Conservation (phyloP, 2,329 filamentous ascomycete genomes). For the Ophiostoma sp. region DNA sequence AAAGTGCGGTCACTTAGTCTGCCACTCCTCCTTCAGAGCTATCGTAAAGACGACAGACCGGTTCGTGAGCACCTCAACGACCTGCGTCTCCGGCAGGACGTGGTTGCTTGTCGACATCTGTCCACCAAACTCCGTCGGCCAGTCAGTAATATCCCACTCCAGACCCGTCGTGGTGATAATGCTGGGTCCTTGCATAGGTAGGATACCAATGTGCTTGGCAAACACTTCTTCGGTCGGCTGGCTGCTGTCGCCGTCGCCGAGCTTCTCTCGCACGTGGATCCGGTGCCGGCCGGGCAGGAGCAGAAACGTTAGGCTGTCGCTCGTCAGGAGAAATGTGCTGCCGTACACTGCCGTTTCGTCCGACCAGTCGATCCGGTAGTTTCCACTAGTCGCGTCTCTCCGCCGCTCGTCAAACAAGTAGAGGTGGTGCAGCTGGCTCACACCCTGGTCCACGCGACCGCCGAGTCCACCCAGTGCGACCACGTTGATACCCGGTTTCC, state of each 20-base stretch:
- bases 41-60: conserved; percentile 73
- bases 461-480: conserved; percentile 81
- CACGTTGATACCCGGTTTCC: conserved; percentile 53
- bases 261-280: conserved; percentile 62
- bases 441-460: conserved; percentile 87
- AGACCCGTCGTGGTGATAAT: conserved; percentile 77
- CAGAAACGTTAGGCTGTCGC: conserved; percentile 78
- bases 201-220: conserved; percentile 78
- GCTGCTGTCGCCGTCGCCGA: not conserved
- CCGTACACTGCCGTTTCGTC: conserved; percentile 41
- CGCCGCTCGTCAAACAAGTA: conserved; percentile 57
- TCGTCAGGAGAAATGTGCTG: conserved; percentile 75
- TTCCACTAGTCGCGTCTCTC: conserved; percentile 4
- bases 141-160: conserved; percentile 86
- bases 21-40: conserved; percentile 54
- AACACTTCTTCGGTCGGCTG: conserved; percentile 52
- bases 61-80: conserved; percentile 63
- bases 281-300: conserved; percentile 67
- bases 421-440: conserved; percentile 86
- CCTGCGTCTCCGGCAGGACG: conserved; percentile 57
- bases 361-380: conserved; percentile 23
- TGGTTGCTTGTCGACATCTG: conserved; percentile 80
- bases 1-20: not conserved
- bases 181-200: conserved; percentile 78
- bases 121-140: conserved; percentile 75